Evolutionary conservation across 164 flowering plant genomes (phyloP).

Genomic region (Umbellularia californica): DNA sequence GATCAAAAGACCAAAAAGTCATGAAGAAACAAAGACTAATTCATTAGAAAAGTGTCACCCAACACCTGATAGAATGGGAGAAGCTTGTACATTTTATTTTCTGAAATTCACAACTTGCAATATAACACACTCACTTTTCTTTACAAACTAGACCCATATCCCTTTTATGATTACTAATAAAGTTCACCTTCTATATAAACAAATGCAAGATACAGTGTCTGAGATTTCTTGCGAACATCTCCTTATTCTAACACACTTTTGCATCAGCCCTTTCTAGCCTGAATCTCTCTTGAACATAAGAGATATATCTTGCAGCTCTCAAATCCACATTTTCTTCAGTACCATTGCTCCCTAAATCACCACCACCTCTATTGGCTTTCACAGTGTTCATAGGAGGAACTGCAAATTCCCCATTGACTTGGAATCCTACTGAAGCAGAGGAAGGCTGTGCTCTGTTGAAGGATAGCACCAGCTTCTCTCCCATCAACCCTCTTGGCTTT

Average conservation of each 20-base stretch:
- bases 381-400: slow-evolving; percentile 11
- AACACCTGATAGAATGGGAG: no score
- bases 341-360: not conserved
- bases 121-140: no score
- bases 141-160: not conserved
- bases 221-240: slow-evolving; percentile 7
- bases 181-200: not conserved
- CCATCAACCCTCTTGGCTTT: slow-evolving; percentile 42
- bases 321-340: slow-evolving; percentile 44
- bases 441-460: slow-evolving; percentile 30
- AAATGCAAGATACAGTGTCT: not conserved
- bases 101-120: no score
- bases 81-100: no score
- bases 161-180: not conserved
- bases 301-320: slow-evolving; percentile 52
- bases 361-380: slow-evolving; percentile 16
- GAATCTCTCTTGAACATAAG: slow-evolving; percentile 59
- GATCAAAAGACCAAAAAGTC: no score
- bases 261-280: slow-evolving; percentile 39
- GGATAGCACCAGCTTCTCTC: slow-evolving; percentile 35
- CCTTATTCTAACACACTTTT: slow-evolving; percentile 13
- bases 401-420: slow-evolving; percentile 27
- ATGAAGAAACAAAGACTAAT: no score
- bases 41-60: no score
- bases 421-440: slow-evolving; percentile 22